Base-by-base conservation (phyloP, 1,284 basidiomycete species). In the Apiotrichum veenhuisii region DNA sequence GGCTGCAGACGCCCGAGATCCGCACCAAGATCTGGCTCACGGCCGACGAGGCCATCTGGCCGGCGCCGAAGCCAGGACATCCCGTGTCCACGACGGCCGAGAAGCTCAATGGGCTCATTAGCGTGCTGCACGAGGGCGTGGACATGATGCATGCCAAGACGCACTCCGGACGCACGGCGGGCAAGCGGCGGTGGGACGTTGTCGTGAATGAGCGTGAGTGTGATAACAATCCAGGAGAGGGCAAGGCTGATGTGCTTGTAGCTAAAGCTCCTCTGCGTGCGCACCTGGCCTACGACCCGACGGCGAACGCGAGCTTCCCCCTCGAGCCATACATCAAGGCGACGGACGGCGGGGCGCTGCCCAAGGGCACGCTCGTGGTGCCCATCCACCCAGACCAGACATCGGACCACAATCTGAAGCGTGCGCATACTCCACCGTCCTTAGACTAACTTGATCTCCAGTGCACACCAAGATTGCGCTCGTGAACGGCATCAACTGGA, bases 401-500 rank as follows among this genome's bases (percentile, higher is more conserved):
- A 18, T 44, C 55, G 7, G 63, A 71, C 54, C 59, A 57, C 18
- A 62, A 61, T 40, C 50, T 72, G 18, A 65, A 65, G 56, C 57
- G 72, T 72, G 43, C 38, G 68, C n/a, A n/a, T n/a, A n/a, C n/a
- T n/a, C n/a, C n/a, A n/a, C n/a, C n/a, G n/a, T 41, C 11, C 4
- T 12, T 27, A 8, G 22, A 15, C 10, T 1, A 17, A 22, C 17
- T 50, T 49, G 8, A 46, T 38, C 5, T 15, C 9, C 47, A 74
- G 70, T 64, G 43, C 71, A 73, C 54, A 62, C 66, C 51, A 69
- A 70, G 56, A 70, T 69, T 22, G 66, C 68, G 0, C 46, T 72
- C 18, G 65, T 89, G 46, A 78, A 81, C 3, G 83, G 86, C 0
- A 65, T 89, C 46, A 78, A 81, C 4, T 83, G 85, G 0, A 80